A percentile compares a stretch with the other conserved stretches of the same genome.
phyloP scores from a whole-genome alignment of 2,329 filamentous ascomycete genomes.

The Magnaporthiopsis poae region DNA sequence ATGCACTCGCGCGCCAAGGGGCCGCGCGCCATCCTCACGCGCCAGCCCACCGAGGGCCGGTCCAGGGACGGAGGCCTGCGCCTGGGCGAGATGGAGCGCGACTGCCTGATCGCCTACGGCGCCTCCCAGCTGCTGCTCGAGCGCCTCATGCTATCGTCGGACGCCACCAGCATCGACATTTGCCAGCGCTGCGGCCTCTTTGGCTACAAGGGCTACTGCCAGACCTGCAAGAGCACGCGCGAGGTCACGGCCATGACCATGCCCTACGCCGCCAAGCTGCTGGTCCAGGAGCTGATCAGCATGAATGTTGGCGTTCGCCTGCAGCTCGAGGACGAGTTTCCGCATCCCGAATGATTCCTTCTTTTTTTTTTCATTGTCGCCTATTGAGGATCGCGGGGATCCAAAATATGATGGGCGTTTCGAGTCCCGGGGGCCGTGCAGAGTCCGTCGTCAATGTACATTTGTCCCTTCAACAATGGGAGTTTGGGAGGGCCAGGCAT shows the following conservation, averaged over 20 bases:
- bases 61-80: constrained; percentile 85
- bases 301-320: constrained; percentile 97
- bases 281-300: constrained; percentile 90
- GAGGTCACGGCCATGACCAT: constrained; percentile 88
- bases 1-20: constrained; percentile 94
- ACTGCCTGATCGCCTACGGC: constrained; percentile 94
- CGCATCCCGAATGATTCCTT: constrained; percentile 38
- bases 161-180: constrained; percentile 83
- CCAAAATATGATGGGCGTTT: no score
- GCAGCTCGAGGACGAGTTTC: constrained; percentile 90
- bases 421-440: neutral
- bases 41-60: constrained; percentile 91
- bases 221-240: constrained; percentile 77
- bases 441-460: neutral
- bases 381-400: no score
- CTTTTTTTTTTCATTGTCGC: neutral
- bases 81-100: constrained; percentile 96
- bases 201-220: constrained; percentile 89
- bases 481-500: neutral
- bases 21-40: constrained; percentile 80
- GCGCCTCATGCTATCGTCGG: constrained; percentile 85
- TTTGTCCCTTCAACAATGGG: neutral
- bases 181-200: constrained; percentile 92
- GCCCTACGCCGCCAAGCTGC: constrained; percentile 90
- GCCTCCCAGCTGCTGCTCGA: constrained; percentile 86